Conservation (phyloP, 2,329 filamentous ascomycete genomes). For the Niveomyces coronatus region DNA sequence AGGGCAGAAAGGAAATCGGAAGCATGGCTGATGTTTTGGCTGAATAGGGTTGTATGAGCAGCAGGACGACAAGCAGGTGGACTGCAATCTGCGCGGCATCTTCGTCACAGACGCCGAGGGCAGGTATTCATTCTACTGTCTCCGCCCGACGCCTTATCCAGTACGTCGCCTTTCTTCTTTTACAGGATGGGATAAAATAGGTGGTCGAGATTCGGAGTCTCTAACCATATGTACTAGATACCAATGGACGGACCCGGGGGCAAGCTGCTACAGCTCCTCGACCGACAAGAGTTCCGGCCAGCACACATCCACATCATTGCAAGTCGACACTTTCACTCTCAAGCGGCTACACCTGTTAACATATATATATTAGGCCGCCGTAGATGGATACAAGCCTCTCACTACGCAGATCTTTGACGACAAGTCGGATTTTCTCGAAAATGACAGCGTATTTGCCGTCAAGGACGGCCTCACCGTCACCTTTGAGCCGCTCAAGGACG, state of each 20-base stretch:
- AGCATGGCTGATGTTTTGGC: too few species aligned
- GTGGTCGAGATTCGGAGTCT: too few species aligned
- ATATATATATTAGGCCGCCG: constrained; percentile 27
- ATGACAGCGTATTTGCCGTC: constrained; percentile 44
- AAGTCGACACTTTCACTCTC: too few species aligned
- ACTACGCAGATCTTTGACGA: constrained; percentile 67
- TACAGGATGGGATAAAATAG: too few species aligned
- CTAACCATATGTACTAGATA: constrained; percentile 14
- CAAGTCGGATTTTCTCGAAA: constrained; percentile 48
- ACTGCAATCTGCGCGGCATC: constrained; percentile 64
- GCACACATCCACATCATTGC: constrained; percentile 30
- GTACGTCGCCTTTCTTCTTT: too few species aligned
- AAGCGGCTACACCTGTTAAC: too few species aligned
- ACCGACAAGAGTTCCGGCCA: constrained; percentile 26
- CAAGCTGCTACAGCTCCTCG: constrained; percentile 23
- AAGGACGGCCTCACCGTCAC: constrained; percentile 38
- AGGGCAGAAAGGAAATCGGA: too few species aligned
- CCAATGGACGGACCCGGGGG: constrained; percentile 24
- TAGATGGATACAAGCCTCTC: constrained; percentile 53
- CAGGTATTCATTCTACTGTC: constrained; percentile 50
- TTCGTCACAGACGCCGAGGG: constrained; percentile 59
- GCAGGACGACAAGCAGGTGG: constrained; percentile 59
- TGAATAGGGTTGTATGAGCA: constrained; percentile 50
- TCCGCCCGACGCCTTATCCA: constrained; percentile 49
- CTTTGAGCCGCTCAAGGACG: constrained; percentile 28